Percentiles rank a stretch among this genome's conserved stretches.
Evolutionary conservation across 2,329 filamentous ascomycete species (phyloP).

Genomic region (Talaromyces atroroseus): DNA sequence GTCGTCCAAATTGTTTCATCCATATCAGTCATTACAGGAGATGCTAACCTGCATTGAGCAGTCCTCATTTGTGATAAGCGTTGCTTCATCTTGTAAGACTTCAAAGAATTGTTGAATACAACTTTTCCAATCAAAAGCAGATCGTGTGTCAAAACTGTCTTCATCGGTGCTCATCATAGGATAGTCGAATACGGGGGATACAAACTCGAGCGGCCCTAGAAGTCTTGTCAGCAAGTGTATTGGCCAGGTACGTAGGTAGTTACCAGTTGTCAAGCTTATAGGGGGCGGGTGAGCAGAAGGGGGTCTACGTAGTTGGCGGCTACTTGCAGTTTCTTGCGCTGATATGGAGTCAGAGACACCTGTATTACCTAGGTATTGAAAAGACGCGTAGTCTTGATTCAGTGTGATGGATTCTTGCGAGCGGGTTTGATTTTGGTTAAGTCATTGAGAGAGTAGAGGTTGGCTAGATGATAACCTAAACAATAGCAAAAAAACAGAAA

Average conservation of each 20-base stretch:
- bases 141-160: not conserved
- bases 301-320: slow-evolving; percentile 36
- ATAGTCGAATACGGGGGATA: not conserved
- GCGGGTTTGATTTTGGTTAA: slow-evolving; percentile 37
- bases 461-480: no score
- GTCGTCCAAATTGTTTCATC: not conserved
- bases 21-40: not conserved
- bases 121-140: not conserved
- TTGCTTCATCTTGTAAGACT: not conserved
- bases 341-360: slow-evolving; percentile 28
- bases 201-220: slow-evolving; percentile 1
- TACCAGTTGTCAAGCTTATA: slow-evolving; percentile 21
- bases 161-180: not conserved
- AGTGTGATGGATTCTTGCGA: slow-evolving; percentile 28
- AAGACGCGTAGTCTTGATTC: slow-evolving; percentile 42
- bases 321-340: slow-evolving; percentile 28
- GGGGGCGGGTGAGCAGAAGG: slow-evolving; percentile 28
- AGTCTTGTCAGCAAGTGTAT: slow-evolving; percentile 1
- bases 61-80: not conserved
- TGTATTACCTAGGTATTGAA: slow-evolving; percentile 43
- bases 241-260: slow-evolving; percentile 20
- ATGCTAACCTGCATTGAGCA: not conserved
- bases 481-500: no score
- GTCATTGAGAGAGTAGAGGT: slow-evolving; percentile 23
- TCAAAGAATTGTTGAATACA: not conserved